phyloP scores from a whole-genome alignment of 352 stramenopile species.

The Phytophthora pinifolia region DNA sequence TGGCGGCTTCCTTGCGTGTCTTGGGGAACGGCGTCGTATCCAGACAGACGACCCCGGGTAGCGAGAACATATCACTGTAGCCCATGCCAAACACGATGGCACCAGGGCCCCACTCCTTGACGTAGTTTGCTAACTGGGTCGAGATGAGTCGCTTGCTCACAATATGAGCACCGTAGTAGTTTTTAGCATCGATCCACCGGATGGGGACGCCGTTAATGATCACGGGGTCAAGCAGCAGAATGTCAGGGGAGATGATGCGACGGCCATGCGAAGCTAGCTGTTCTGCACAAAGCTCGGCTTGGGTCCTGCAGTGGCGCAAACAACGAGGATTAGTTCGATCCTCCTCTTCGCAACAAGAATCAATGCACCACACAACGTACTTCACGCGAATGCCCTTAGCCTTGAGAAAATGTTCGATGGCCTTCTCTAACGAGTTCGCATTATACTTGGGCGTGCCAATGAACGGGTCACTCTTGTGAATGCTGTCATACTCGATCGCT shows the following conservation, averaged over 20 bases:
- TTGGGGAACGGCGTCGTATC: constrained; percentile 84
- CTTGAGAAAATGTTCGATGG: constrained; percentile 74
- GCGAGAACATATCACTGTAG: constrained; percentile 86
- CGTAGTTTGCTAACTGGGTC: constrained; percentile 77
- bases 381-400: constrained; percentile 76
- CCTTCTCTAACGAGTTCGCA: constrained; percentile 68
- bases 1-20: constrained; percentile 62
- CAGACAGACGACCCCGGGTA: constrained; percentile 78
- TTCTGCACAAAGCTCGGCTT: constrained; percentile 68
- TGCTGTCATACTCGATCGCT: constrained; percentile 76
- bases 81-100: constrained; percentile 88
- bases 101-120: constrained; percentile 85
- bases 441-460: constrained; percentile 73
- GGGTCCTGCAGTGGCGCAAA: constrained; percentile 40
- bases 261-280: constrained; percentile 66
- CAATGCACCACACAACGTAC: constrained; percentile 29
- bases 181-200: constrained; percentile 88
- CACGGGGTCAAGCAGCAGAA: constrained; percentile 79
- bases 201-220: constrained; percentile 85
- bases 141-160: constrained; percentile 86
- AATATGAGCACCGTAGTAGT: constrained; percentile 89
- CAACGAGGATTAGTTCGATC: constrained; percentile 2
- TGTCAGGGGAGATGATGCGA: constrained; percentile 77
- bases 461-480: constrained; percentile 84
- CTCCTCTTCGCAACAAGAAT: neutral